Evolutionary conservation across 805 yeast genomes (phyloP).

Genomic region (Cyberlindnera mrakii): DNA sequence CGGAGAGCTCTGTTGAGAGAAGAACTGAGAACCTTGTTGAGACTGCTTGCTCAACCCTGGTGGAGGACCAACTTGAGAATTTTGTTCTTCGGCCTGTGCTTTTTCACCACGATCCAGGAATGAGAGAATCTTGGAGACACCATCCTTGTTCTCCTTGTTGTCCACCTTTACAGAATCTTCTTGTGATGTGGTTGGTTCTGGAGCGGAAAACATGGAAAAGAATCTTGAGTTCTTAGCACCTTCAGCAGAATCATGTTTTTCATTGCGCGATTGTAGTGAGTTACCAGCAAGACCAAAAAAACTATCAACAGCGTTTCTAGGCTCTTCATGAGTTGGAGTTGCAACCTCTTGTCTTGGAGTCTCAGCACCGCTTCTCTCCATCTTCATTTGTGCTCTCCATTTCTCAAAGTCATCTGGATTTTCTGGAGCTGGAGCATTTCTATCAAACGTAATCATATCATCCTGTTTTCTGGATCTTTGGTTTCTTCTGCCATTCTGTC

Average conservation of each 20-base stretch:
- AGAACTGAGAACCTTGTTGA: slow-evolving; percentile 12
- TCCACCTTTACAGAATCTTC: slow-evolving; percentile 1
- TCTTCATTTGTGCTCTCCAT: slow-evolving; percentile 33
- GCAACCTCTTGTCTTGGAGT: slow-evolving; percentile 3
- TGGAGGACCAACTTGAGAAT: neutral
- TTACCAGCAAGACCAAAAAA: slow-evolving; percentile 17
- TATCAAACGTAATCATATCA: slow-evolving; percentile 20
- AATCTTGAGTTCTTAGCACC: slow-evolving; percentile 24
- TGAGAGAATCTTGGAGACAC: slow-evolving; percentile 22
- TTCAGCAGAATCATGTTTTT: slow-evolving; percentile 1
- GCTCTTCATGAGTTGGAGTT: slow-evolving; percentile 2
- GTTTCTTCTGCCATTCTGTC: slow-evolving; percentile 11
- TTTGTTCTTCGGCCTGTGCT: slow-evolving; percentile 5
- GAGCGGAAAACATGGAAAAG: slow-evolving; percentile 20
- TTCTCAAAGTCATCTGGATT: slow-evolving; percentile 33
- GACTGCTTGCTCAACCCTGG: slow-evolving; percentile 1
- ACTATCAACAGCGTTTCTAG: slow-evolving; percentile 21
- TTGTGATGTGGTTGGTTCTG: slow-evolving; percentile 11
- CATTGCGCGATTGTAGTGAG: slow-evolving; percentile 2
- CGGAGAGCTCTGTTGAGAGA: slow-evolving; percentile 5
- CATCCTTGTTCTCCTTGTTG: slow-evolving; percentile 8
- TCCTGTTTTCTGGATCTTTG: slow-evolving; percentile 12
- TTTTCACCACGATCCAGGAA: slow-evolving; percentile 19
- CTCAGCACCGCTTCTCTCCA: slow-evolving; percentile 29
- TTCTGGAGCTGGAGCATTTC: slow-evolving; percentile 15